These are phyloP conservation scores for Ophiognomonia clavigignenti-juglandacearum DNA, from an alignment of 2,329 filamentous ascomycete genomes.

Conservation along the genomic window DNA sequence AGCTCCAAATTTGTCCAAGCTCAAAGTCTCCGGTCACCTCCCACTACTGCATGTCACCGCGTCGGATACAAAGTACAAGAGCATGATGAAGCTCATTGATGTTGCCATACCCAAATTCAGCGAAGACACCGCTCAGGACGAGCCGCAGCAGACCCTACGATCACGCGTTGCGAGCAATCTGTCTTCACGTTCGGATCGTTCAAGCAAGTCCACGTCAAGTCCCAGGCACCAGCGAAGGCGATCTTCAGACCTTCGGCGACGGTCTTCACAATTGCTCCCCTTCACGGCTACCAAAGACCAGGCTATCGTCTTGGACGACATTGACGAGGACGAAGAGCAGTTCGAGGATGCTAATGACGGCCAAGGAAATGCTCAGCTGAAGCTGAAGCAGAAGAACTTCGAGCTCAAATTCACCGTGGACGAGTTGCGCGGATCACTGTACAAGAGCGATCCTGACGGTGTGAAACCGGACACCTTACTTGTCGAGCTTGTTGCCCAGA, in stretches of 20 bases:
- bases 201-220: constrained; percentile 24
- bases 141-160: constrained; percentile 31
- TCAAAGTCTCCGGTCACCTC: constrained; percentile 85
- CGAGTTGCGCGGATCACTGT: constrained; percentile 87
- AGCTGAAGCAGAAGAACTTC: constrained; percentile 84
- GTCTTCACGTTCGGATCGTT: constrained; percentile 27
- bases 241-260: constrained; percentile 44
- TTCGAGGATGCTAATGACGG: constrained; percentile 65
- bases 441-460: constrained; percentile 75
- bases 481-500: constrained; percentile 85
- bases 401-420: constrained; percentile 97
- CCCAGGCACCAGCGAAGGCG: constrained; percentile 22
- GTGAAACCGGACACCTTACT: constrained; percentile 73
- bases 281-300: constrained; percentile 57
- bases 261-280: constrained; percentile 65
- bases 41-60: constrained; percentile 88
- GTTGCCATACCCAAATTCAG: constrained; percentile 83
- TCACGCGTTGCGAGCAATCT: constrained; percentile 42
- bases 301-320: constrained; percentile 75
- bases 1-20: constrained; percentile 84
- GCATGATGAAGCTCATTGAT: constrained; percentile 90
- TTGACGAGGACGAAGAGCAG: constrained; percentile 60
- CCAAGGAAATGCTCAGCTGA: constrained; percentile 50
- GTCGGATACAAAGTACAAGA: constrained; percentile 96
- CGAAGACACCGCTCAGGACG: constrained; percentile 40